A percentile compares a stretch with the other conserved stretches of the same genome.
Conservation (phyloP, 768 basidiomycete species). For the Suillus alpinus region DNA sequence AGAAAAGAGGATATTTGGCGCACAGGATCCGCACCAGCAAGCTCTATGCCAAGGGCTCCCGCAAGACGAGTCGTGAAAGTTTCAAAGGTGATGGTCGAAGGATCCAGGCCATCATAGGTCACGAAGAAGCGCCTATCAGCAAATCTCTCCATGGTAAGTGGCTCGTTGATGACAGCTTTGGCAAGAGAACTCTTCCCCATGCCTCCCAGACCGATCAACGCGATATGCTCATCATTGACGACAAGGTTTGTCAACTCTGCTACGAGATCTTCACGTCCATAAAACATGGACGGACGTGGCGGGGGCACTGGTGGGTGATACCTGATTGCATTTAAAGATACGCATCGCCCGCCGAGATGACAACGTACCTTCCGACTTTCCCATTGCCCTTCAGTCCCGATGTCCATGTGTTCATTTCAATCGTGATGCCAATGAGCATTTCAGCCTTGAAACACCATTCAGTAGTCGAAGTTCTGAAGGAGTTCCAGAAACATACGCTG, state of each 20-base stretch:
- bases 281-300: neutral
- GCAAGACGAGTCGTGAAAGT: neutral
- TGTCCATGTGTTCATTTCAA: too few species aligned
- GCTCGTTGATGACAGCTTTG: neutral
- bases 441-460: too few species aligned
- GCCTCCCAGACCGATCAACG: neutral
- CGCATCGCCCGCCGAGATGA: too few species aligned
- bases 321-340: neutral
- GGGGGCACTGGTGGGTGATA: neutral
- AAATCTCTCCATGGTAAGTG: neutral
- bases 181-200: constrained; percentile 1
- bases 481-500: neutral
- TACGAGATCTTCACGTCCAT: neutral
- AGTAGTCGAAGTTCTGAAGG: neutral
- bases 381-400: too few species aligned
- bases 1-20: neutral
- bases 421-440: too few species aligned
- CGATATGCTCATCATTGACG: neutral
- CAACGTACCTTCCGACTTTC: too few species aligned
- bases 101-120: neutral
- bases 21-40: neutral
- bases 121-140: neutral
- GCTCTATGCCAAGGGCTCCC: neutral
- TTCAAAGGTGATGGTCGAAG: neutral
- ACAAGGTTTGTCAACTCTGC: neutral